Base-by-base conservation (phyloP, 2,329 filamentous ascomycete genomes). In the Teratosphaeria destructans region DNA sequence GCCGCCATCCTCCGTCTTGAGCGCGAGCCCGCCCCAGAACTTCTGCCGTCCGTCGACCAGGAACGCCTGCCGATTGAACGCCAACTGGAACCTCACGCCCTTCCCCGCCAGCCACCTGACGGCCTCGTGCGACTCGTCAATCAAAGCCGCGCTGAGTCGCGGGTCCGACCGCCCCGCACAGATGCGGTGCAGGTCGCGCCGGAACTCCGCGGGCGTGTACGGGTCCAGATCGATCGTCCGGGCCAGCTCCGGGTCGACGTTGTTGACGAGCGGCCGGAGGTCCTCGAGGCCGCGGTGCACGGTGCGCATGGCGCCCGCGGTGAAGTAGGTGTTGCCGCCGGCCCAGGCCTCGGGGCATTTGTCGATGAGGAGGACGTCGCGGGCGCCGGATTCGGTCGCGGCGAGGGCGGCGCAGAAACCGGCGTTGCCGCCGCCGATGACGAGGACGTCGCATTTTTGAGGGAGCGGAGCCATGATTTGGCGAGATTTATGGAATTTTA, bases 61-160 rank as follows among this genome's bases (percentile, higher is more conserved):
- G 68, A 85, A 88, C 0, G 85, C 82, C 67, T 89, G 85, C 2
- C 85, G 76, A 60, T 86, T 83, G 70, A 87, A 87, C 1, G 79
- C 81, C 3, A 88, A 73, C 66, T 83, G 64, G 62, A 63, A 71
- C 32, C 67, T 62, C 59, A 71, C 65, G 1, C 66, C 66, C 11
- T 65, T 63, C 12, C 64, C 62, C n/a, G 63, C 62, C 59, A 71
- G 60, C 54, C 71, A 73, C 57, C 63, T 64, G 34, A 72, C 66
- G 10, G 64, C 55, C 10, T 65, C 67, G 55, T 66, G 59, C 32
- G 65, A 67, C 60, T 72, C 71, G 1, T 60, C 55, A 5, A 88
- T 76, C 1, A 88, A 72, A 0, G 73, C 72, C 16, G 73, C 68
- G 0, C 77, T 75, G 10, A 88, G 73, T 0, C 64, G 70, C 0